phyloP scores from a whole-genome alignment of 2,329 filamentous ascomycete species.

The Microcera coccophila region DNA sequence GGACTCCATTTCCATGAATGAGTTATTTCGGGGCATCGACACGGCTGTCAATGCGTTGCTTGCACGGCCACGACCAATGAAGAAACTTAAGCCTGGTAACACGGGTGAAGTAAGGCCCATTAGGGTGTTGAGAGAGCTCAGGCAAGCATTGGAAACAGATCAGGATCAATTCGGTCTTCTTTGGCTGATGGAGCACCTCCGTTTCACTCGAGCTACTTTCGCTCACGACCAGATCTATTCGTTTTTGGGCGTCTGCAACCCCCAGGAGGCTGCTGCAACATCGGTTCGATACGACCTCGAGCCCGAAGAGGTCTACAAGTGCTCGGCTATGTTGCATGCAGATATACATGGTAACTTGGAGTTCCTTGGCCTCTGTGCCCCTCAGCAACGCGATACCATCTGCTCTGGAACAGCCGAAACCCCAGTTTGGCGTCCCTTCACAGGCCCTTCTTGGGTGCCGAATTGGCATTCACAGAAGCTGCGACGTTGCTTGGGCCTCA shows the following conservation, averaged over 20 bases:
- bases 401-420: neutral
- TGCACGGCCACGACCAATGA: neutral
- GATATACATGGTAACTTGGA: slow-evolving; percentile 1
- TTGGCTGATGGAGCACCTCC: slow-evolving; percentile 1
- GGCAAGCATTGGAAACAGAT: neutral
- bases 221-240: slow-evolving; percentile 1
- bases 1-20: neutral
- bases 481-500: neutral
- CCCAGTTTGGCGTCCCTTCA: neutral
- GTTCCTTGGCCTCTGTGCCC: slow-evolving; percentile 4
- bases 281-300: slow-evolving; percentile 3
- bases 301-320: slow-evolving; percentile 1
- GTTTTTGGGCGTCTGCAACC: neutral
- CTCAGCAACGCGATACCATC: slow-evolving; percentile 1
- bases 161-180: neutral
- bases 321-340: slow-evolving; percentile 1
- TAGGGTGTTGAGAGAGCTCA: neutral
- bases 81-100: neutral
- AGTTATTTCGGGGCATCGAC: neutral
- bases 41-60: neutral
- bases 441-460: slow-evolving; percentile 1
- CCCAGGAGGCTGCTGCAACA: neutral
- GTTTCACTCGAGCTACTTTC: slow-evolving; percentile 2
- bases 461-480: slow-evolving; percentile 2
- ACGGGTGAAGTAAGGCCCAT: neutral